Conservation (phyloP, 306 rosid species). For the Cotoneaster glaucophyllus region DNA sequence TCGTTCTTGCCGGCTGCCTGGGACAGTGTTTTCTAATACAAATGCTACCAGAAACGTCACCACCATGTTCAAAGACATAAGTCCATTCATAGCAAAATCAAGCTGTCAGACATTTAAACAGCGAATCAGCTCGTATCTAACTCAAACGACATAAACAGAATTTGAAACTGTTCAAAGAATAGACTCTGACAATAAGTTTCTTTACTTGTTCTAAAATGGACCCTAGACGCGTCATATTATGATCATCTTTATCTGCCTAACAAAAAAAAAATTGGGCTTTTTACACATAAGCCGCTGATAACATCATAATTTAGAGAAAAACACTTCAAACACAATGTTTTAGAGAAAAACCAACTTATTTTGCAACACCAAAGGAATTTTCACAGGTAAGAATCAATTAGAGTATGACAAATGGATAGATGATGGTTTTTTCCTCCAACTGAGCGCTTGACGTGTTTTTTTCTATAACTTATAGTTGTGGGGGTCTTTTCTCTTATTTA, state of each 20-base stretch:
- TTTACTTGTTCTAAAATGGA: neutral
- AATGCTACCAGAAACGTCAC: conserved; percentile 73
- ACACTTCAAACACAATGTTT: too few species aligned
- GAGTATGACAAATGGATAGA: too few species aligned
- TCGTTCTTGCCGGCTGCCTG: conserved; percentile 73
- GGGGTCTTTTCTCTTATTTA: too few species aligned
- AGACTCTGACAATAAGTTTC: neutral
- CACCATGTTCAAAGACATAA: conserved; percentile 92
- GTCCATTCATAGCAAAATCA: conserved; percentile 77
- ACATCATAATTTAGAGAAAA: too few species aligned
- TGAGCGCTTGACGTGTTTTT: too few species aligned
- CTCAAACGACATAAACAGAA: neutral
- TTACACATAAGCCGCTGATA: too few species aligned
- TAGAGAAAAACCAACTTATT: too few species aligned
- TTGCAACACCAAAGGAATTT: too few species aligned
- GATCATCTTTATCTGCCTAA: neutral
- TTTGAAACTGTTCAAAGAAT: neutral
- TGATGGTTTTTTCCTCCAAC: too few species aligned
- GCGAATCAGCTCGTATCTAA: conserved; percentile 20
- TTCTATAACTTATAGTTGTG: too few species aligned
- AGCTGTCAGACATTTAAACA: conserved; percentile 40
- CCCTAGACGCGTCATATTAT: neutral
- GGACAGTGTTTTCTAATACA: conserved; percentile 79
- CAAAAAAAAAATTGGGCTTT: neutral
- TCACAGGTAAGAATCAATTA: too few species aligned